phyloP scores from a whole-genome alignment of 495 filamentous ascomycete genomes.

The Aspergillus indologenus region DNA sequence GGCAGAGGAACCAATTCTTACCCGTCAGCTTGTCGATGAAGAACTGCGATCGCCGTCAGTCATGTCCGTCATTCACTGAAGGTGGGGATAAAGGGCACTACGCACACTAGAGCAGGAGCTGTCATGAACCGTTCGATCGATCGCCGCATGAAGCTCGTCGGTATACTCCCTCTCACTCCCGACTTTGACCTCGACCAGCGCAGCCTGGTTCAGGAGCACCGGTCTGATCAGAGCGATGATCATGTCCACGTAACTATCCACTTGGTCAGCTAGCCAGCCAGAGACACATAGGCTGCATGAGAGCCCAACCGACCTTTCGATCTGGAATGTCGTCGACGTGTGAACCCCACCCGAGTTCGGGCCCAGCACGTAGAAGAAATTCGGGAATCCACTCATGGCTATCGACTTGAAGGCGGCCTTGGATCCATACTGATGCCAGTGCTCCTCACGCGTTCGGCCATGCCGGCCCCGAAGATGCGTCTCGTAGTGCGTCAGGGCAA shows the following conservation, averaged over 20 bases:
- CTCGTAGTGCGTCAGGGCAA: constrained; percentile 13
- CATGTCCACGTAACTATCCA: constrained; percentile 11
- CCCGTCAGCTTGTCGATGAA: constrained; percentile 13
- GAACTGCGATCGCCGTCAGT: constrained; percentile 7
- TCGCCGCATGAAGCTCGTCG: constrained; percentile 7
- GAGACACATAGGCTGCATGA: neutral
- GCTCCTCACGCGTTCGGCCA: constrained; percentile 10
- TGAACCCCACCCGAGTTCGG: constrained; percentile 27
- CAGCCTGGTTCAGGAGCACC: neutral
- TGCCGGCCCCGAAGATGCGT: constrained; percentile 8
- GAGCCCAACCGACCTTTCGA: constrained; percentile 46
- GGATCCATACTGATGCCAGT: constrained; percentile 15
- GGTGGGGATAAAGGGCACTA: neutral
- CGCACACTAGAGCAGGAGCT: constrained; percentile 14
- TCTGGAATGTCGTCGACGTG: constrained; percentile 35
- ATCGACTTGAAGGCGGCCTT: constrained; percentile 23
- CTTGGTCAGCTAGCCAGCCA: neutral
- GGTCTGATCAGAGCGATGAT: constrained; percentile 11
- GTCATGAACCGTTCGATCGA: constrained; percentile 13
- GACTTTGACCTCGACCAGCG: constrained; percentile 8
- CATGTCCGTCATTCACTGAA: neutral
- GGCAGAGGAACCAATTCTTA: constrained; percentile 20
- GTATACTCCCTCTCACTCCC: constrained; percentile 10
- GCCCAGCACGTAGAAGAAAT: constrained; percentile 28
- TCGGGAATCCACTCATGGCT: constrained; percentile 28